These are phyloP conservation scores for Elsinoe arachidis DNA, from an alignment of 2,329 filamentous ascomycete genomes.

Conservation along the genomic window DNA sequence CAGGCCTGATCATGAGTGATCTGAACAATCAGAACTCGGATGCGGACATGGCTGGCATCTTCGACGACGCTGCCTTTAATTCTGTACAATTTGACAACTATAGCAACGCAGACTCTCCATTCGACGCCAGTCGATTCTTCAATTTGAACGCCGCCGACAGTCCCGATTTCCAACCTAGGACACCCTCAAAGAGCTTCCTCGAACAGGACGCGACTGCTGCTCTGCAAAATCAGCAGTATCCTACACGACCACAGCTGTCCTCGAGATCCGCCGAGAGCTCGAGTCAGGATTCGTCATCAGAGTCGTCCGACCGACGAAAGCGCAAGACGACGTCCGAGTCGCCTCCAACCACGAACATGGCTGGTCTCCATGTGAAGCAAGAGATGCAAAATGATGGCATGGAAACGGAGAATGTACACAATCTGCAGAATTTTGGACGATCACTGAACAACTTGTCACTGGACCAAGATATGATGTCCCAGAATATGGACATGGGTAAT, in stretches of 20 bases:
- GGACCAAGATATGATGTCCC: constrained; percentile 27
- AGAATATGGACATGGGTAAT: constrained; percentile 39
- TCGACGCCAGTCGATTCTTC: constrained; percentile 22
- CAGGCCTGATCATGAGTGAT: constrained; percentile 10
- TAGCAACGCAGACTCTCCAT: constrained; percentile 21
- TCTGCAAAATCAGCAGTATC: constrained; percentile 16
- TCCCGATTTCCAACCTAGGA: constrained; percentile 22
- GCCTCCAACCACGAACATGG: constrained; percentile 22
- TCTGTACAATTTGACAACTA: constrained; percentile 20
- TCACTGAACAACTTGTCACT: constrained; percentile 28
- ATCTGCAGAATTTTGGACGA: constrained; percentile 22
- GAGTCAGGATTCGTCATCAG: constrained; percentile 35
- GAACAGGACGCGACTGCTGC: constrained; percentile 16
- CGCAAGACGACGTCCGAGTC: constrained; percentile 33
- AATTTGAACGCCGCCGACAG: constrained; percentile 23
- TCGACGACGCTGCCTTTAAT: constrained; percentile 23
- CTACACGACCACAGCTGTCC: constrained; percentile 18
- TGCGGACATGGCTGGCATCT: constrained; percentile 21
- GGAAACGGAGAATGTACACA: constrained; percentile 19
- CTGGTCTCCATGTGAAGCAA: constrained; percentile 19
- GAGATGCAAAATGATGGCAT: constrained; percentile 23
- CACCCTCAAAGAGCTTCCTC: constrained; percentile 23
- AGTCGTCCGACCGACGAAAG: constrained; percentile 33
- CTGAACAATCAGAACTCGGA: constrained; percentile 11
- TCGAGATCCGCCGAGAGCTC: constrained; percentile 32